Base-by-base conservation (phyloP, 2,329 filamentous ascomycete genomes). In the Saccharata proteae region DNA sequence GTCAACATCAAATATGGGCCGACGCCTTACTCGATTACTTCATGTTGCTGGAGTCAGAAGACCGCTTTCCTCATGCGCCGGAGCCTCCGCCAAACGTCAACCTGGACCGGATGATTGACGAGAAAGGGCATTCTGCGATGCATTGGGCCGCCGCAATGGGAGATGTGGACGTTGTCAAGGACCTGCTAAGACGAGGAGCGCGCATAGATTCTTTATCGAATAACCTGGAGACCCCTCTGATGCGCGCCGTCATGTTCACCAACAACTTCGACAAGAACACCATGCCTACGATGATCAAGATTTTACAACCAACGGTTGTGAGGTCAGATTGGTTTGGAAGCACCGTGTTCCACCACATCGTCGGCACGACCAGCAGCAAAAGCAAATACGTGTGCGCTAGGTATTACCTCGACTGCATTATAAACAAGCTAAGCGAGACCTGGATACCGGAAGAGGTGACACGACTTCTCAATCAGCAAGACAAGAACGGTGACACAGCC, bases 121-220 rank as follows among this genome's bases (percentile, higher is more conserved):
- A 85, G 25, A 85, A 93, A 46, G 78, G 79, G 7, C 86, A 96
- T 49, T 93, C 85, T 3, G 86, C 88, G 5, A 70, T 98, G 42
- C 90, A 98, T 52, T 98, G 90, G 90, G 90, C 86, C 12, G 85
- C 84, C 32, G 84, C 90, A 15, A 98, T 98, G 88, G 90, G 90
- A 36, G 90, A 96, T 43, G 66, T 94, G 17, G 81, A 88, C 29
- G 82, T 96, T 11, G 83, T 94, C 39, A 84, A 79, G 53, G 80
- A 93, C 53, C 65, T 98, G 12, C 79, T 90, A 44, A 70, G 75
- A 23, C 84, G 86, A 38, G 78, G 81, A 24, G 85, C 88, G 8
- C 74, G 74, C 38, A 65, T 84, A 11, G 72, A 74, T 17, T 74
- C 77, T 3, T 69, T 78, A 38, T 75, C 74, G 1, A 68, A 62